Base-by-base conservation (phyloP, 73 alveolate genomes). In the Paramecium biaurelia region DNA sequence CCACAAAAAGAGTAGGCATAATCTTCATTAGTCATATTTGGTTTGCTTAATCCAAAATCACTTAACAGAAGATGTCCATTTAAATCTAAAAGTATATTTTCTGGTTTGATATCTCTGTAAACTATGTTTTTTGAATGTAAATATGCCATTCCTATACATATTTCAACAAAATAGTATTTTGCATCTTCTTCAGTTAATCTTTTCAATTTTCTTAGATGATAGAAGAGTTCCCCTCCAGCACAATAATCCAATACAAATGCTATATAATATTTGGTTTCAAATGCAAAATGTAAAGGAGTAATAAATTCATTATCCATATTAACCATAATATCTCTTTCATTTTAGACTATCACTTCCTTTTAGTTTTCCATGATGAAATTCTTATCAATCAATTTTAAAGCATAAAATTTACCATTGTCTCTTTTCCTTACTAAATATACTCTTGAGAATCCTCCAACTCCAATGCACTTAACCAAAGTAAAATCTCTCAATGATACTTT, bases 381-480 rank as follows among this genome's bases (percentile, higher is more conserved):
- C 12, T 87, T 87, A 20, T 87, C 90, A 9, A 95, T 85, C 56
- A 94, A 58, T 92, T 96, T 96, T 89, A 96, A 49, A 58, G 98
- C 98, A 86, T 85, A 95, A 37, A 95, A 87, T 85, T 95, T 76
- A 1, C 97, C 98, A 34, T 97, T 95, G 72, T 93, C 96, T 76
- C 94, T 93, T 35, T 92, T 93, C 86, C 97, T 23, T 26, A 94
- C 98, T 41, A 95, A 85, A 92, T 88, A 86, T 15, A 96, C 99
- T 45, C 93, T 92, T 12, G 97, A 92, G 57, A 92, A 96, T 12
- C 98, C 97, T n/a, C 99, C 99, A 35, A 93, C 92, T 15, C 99
- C 99, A 85, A 97, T 96, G 7, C 96, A 95, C 35, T 96, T 93
- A 5, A 97, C 85, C 28, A 93, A 89, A 10, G 38, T 42, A 57